phyloP scores from a whole-genome alignment of 805 yeast genomes.

The Ogataea sp. region DNA sequence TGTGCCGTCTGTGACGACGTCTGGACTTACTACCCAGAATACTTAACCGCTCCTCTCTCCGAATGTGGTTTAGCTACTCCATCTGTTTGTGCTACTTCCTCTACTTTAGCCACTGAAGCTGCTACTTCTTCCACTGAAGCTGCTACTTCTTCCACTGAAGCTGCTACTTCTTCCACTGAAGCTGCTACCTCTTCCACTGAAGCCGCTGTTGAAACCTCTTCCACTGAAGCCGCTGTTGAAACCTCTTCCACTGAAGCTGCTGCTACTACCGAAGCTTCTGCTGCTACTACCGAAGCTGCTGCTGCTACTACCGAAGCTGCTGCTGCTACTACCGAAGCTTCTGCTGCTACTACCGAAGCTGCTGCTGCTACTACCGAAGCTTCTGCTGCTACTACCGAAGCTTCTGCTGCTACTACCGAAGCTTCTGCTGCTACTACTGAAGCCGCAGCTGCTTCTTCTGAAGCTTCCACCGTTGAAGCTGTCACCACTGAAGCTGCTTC shows the following conservation, averaged over 20 bases:
- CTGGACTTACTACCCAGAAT: conserved; percentile 4
- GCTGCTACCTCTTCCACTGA: background rate
- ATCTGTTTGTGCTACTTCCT: conserved; percentile 9
- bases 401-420: background rate
- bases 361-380: background rate
- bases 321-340: no score
- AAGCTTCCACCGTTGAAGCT: conserved; percentile 1
- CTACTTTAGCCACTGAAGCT: conserved; percentile 1
- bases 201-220: no score
- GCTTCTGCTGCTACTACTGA: conserved; percentile 1
- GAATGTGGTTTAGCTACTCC: conserved; percentile 3
- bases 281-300: background rate
- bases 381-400: background rate
- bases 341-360: conserved; percentile 7
- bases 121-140: background rate
- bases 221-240: background rate
- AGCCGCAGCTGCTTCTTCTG: background rate
- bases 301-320: background rate
- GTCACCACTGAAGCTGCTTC: conserved; percentile 8
- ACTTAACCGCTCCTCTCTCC: conserved; percentile 3
- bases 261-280: background rate
- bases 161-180: background rate
- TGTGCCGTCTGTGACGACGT: conserved; percentile 8
- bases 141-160: background rate
- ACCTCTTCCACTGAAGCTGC: conserved; percentile 3